phyloP scores from a whole-genome alignment of 1,284 basidiomycete species.

The Ganoderma resinaceum region DNA sequence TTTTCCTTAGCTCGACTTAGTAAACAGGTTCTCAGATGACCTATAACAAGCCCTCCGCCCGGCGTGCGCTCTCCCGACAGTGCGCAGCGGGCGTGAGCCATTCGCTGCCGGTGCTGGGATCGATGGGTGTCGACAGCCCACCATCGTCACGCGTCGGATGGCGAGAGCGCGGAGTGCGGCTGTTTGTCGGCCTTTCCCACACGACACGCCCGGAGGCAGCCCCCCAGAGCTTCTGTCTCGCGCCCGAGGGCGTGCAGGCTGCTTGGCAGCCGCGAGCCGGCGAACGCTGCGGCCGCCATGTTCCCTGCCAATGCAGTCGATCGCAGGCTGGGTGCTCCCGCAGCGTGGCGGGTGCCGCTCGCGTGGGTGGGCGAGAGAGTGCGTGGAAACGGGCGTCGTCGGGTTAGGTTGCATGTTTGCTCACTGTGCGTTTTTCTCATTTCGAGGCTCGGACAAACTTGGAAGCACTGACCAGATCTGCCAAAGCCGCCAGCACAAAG shows the following conservation, averaged over 20 bases:
- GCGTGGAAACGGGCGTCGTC: not conserved
- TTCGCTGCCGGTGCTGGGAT: not conserved
- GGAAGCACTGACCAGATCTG: conserved; percentile 2
- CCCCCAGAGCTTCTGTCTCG: conserved; percentile 10
- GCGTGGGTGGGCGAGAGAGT: not conserved
- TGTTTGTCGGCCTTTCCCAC: conserved; percentile 33
- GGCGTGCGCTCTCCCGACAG: conserved; percentile 18
- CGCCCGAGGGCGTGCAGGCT: conserved; percentile 17
- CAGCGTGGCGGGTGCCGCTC: not conserved
- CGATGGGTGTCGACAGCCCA: not conserved
- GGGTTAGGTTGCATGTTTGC: not conserved
- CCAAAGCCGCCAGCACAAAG: not conserved
- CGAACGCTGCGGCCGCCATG: conserved; percentile 21
- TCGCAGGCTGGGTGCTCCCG: not conserved
- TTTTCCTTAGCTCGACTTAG: not conserved
- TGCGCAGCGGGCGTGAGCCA: conserved; percentile 16
- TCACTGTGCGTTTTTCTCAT: not conserved
- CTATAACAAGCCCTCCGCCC: conserved; percentile 14
- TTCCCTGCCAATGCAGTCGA: conserved; percentile 9
- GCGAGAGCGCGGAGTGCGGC: conserved; percentile 17
- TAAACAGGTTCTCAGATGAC: conserved; percentile 27
- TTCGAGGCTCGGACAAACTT: not conserved
- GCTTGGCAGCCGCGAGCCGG: conserved; percentile 17
- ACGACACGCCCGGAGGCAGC: conserved; percentile 19
- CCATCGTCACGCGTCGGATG: not conserved